These are phyloP conservation scores for Anacardium occidentale DNA, from an alignment of 345 rosid genomes.

Conservation along the genomic window DNA sequence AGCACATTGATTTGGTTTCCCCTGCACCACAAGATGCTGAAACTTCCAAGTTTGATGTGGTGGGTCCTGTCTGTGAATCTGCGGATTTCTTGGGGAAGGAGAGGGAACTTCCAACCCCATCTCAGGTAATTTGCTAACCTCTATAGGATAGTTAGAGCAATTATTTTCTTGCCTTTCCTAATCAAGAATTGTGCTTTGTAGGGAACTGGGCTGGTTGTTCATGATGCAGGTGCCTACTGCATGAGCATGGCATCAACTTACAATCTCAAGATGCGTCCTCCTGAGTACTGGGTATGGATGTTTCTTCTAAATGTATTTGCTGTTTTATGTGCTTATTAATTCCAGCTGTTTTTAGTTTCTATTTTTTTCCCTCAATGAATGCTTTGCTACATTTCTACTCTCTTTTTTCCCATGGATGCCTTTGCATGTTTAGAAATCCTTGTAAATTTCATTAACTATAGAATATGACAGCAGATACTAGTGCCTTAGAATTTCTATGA, in stretches of 20 bases:
- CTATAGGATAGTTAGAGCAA: not conserved
- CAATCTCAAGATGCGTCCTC: conserved; percentile 99
- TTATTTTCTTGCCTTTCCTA: conserved; percentile 7
- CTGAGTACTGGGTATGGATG: conserved; percentile 86
- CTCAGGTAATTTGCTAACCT: conserved; percentile 42
- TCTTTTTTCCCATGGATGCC: not conserved
- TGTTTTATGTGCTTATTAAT: not conserved
- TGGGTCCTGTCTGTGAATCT: conserved; percentile 99
- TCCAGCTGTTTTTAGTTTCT: not conserved
- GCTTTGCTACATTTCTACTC: not conserved
- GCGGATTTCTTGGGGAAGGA: conserved; percentile 98
- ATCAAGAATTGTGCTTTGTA: conserved; percentile 34
- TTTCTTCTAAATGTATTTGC: not conserved
- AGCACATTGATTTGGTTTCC: conserved; percentile 96
- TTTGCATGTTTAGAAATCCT: conserved; percentile 2
- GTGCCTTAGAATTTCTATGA: not conserved
- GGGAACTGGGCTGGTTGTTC: conserved; percentile 95
- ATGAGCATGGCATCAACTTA: conserved; percentile 99
- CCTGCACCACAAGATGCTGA: conserved; percentile 63
- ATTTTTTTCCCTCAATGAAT: not conserved
- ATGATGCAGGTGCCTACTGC: conserved; percentile 98
- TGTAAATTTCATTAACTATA: not conserved
- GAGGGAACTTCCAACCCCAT: conserved; percentile 89
- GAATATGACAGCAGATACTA: not conserved
- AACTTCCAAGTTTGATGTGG: conserved; percentile 76